A percentile compares a stretch with the other conserved stretches of the same genome.
These are phyloP conservation scores for Candida tunisiensis DNA, from an alignment of 1,139 yeast genomes.

Conservation along the genomic window DNA sequence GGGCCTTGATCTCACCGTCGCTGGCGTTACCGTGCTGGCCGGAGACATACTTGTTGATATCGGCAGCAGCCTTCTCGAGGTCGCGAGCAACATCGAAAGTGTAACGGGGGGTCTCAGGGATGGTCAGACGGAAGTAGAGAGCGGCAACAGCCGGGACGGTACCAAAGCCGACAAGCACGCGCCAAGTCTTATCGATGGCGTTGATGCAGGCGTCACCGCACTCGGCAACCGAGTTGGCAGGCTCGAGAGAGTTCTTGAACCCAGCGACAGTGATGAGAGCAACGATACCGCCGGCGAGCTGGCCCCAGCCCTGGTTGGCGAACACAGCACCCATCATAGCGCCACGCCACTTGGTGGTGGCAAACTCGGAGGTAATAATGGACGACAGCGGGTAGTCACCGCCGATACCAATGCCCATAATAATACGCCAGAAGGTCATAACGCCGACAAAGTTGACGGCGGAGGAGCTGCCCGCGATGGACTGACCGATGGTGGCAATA, in stretches of 20 bases:
- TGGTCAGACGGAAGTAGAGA: slow-evolving; percentile 21
- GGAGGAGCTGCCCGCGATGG: slow-evolving; percentile 22
- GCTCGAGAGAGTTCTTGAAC: slow-evolving; percentile 31
- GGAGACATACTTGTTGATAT: slow-evolving; percentile 18
- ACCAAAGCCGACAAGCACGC: slow-evolving; percentile 21
- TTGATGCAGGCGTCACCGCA: too few species aligned
- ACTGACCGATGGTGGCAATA: slow-evolving; percentile 31
- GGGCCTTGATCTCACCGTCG: slow-evolving; percentile 31
- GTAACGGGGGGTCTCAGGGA: too few species aligned
- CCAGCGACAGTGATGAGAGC: slow-evolving; percentile 18
- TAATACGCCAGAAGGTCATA: slow-evolving; percentile 24
- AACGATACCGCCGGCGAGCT: slow-evolving; percentile 23
- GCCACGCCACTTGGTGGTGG: slow-evolving; percentile 22
- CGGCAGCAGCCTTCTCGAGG: slow-evolving; percentile 15
- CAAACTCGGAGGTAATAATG: slow-evolving; percentile 23
- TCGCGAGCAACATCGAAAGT: slow-evolving; percentile 21
- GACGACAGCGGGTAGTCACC: slow-evolving; percentile 99
- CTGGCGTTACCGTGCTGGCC: slow-evolving; percentile 19
- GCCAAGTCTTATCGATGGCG: slow-evolving; percentile 20
- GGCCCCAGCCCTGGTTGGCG: slow-evolving; percentile 29
- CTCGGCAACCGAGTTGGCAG: slow-evolving; percentile 26
- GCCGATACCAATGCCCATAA: slow-evolving; percentile 80
- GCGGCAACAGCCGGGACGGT: slow-evolving; percentile 23
- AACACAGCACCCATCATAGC: slow-evolving; percentile 23
- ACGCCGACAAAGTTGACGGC: too few species aligned